Base-by-base conservation (phyloP, 306 rosid genomes). In the Cyamopsis tetragonoloba region DNA sequence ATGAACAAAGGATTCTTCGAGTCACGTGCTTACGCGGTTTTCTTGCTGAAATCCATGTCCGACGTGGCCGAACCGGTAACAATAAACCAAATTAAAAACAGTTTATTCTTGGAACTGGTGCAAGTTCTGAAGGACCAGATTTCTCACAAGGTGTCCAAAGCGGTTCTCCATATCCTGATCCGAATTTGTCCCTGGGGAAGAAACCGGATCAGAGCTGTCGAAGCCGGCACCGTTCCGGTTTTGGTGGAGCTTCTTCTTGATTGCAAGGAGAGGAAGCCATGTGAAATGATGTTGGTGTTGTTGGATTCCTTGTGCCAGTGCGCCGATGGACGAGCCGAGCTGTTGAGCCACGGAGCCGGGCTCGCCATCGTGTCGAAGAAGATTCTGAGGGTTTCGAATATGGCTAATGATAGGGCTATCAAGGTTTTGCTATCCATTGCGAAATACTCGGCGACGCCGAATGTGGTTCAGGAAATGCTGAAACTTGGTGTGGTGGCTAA, bases 301-400 rank as follows among this genome's bases (percentile, higher is more conserved):
- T 51, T 87, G 75, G 98, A 89, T 59, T 15, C 55, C 11, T 31
- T 81, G 0, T 89, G 98, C 53, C 86, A 84, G 39, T 84, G 89
- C 17, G 96, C 98, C 0, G 96, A 92, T 39, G 98, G 96, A 3
- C 69, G 98, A 1, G 96, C 96, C 3, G 84, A 82, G 44, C 70
- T 92, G 12, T 34, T 92, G 61, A 62, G 43, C 3, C 98, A 92
- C 5, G 91, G 86, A 2, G 98, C 96, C 0, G 98, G 98, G 2
- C 60, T 92, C 0, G 95, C 96, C 3, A 57, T 87, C 1, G 93
- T 92, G 4, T 84, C 96, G 0, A 92, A 92, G 72, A 87, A 86
- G 84, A 88, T 92, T 39, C 74, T 92, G 17, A 81, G 98, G 79
- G 91, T 92, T 23, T 92, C 98, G 0, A 72, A 70, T 0, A 7